A percentile compares a stretch with the other conserved stretches of the same genome.
Evolutionary conservation across 345 rosid species (phyloP).

Genomic region (Citropsis articulata): DNA sequence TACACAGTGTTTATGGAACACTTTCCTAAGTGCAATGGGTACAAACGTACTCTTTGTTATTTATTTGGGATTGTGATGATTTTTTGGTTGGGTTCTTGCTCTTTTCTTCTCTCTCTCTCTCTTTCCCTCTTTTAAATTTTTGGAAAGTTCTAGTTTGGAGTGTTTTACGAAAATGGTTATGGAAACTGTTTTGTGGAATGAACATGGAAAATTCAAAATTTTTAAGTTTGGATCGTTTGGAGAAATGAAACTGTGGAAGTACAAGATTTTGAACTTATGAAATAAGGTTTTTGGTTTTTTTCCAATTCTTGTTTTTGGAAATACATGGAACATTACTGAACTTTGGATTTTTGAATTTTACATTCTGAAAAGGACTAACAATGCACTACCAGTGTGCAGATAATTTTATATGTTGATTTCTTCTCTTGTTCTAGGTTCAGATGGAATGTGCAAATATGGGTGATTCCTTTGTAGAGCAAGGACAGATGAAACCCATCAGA

Average conservation of each 20-base stretch:
- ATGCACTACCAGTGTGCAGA: not conserved
- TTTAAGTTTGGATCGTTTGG: not conserved
- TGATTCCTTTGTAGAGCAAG: constrained; percentile 20
- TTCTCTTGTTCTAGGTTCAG: constrained; percentile 43
- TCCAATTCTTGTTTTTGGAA: not conserved
- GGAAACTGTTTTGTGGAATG: not conserved
- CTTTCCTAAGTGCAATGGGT: not conserved
- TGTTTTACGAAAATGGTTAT: not conserved
- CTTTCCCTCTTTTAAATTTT: no score
- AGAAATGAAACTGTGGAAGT: not conserved
- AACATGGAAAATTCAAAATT: not conserved
- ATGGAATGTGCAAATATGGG: constrained; percentile 37
- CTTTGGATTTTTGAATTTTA: not conserved
- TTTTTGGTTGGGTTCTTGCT: constrained; percentile 1
- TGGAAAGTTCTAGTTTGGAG: not conserved
- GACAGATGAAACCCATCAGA: constrained; percentile 38
- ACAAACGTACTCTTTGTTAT: not conserved
- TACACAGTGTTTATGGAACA: not conserved
- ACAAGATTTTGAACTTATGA: not conserved
- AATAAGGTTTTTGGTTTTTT: not conserved
- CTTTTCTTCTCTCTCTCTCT: not conserved
- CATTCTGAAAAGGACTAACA: not conserved
- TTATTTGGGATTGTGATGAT: constrained; percentile 7
- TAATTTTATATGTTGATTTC: not conserved
- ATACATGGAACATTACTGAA: not conserved